Percentiles rank a stretch among this genome's conserved stretches.
Evolutionary conservation across 2,329 filamentous ascomycete species (phyloP).

Genomic region (Colletotrichum horii): DNA sequence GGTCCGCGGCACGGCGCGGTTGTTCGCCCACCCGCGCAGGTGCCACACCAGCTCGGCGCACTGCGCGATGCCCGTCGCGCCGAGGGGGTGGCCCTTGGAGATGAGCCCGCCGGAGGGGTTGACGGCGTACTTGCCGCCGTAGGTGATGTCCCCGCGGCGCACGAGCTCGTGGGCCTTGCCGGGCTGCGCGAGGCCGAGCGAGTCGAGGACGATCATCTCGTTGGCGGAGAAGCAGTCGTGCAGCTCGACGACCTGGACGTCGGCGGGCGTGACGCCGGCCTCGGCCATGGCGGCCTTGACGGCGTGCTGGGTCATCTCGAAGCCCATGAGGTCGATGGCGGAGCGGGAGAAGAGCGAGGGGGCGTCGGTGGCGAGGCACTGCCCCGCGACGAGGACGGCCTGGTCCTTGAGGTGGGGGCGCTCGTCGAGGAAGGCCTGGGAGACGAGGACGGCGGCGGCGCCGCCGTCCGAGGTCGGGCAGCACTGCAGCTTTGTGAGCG

Average conservation of each 20-base stretch:
- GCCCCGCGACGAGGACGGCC: conserved; percentile 88
- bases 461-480: conserved; percentile 95
- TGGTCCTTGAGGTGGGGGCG: conserved; percentile 81
- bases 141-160: conserved; percentile 86
- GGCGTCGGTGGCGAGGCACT: conserved; percentile 84
- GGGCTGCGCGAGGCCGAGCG: conserved; percentile 76
- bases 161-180: conserved; percentile 95
- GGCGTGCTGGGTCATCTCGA: conserved; percentile 80
- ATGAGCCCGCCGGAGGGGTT: conserved; percentile 96
- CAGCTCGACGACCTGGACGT: conserved; percentile 83
- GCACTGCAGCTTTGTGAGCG: conserved; percentile 97
- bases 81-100: conserved; percentile 93
- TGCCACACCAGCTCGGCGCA: conserved; percentile 97
- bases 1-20: conserved; percentile 74
- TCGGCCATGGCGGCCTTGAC: conserved; percentile 74
- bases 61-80: conserved; percentile 93
- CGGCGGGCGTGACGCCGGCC: conserved; percentile 67
- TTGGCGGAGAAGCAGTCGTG: conserved; percentile 98
- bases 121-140: conserved; percentile 82
- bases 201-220: conserved; percentile 90
- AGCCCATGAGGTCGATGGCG: conserved; percentile 88
- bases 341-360: conserved; percentile 79
- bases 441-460: conserved; percentile 87
- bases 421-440: conserved; percentile 84
- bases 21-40: conserved; percentile 93